Conservation (phyloP, 1,139 yeast species). For the Debaryomycetaceae sp. region DNA sequence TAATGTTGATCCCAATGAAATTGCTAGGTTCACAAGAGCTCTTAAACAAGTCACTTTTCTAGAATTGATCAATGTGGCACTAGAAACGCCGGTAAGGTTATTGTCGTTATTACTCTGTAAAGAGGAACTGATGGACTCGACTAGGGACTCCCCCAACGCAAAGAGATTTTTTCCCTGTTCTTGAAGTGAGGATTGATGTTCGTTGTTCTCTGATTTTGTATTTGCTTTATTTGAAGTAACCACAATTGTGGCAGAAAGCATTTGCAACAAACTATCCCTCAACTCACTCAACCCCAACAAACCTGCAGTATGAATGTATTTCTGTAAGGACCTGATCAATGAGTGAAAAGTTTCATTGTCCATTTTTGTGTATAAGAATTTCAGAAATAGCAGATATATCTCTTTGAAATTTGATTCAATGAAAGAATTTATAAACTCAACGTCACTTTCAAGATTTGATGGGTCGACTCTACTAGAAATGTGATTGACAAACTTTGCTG, state of each 20-base stretch:
- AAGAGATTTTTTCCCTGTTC: slow-evolving; percentile 35
- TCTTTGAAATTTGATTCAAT: slow-evolving; percentile 44
- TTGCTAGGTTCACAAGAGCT: slow-evolving; percentile 72
- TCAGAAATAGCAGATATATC: slow-evolving; percentile 44
- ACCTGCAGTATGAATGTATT: slow-evolving; percentile 79
- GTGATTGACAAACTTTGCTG: slow-evolving; percentile 52
- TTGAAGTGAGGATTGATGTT: slow-evolving; percentile 14
- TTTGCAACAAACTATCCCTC: slow-evolving; percentile 56
- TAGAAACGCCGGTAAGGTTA: not conserved
- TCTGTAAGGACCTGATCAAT: slow-evolving; percentile 69
- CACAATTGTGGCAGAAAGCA: slow-evolving; percentile 55
- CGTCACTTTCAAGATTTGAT: slow-evolving; percentile 28
- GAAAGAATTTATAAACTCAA: slow-evolving; percentile 37
- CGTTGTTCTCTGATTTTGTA: slow-evolving; percentile 24
- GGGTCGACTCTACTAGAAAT: slow-evolving; percentile 28
- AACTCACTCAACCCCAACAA: slow-evolving; percentile 53
- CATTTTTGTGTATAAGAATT: slow-evolving; percentile 59
- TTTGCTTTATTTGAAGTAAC: not conserved
- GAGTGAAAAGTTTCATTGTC: slow-evolving; percentile 66
- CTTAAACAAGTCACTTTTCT: slow-evolving; percentile 74
- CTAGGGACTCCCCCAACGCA: slow-evolving; percentile 59
- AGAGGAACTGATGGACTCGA: slow-evolving; percentile 49
- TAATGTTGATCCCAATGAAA: slow-evolving; percentile 73
- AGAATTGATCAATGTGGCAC: slow-evolving; percentile 35
- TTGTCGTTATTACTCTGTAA: not conserved